Evolutionary conservation across 2,329 filamentous ascomycete genomes (phyloP), one percentile per base, ranked within the genome.

Genomic region (Monosporascus sp.): DNA sequence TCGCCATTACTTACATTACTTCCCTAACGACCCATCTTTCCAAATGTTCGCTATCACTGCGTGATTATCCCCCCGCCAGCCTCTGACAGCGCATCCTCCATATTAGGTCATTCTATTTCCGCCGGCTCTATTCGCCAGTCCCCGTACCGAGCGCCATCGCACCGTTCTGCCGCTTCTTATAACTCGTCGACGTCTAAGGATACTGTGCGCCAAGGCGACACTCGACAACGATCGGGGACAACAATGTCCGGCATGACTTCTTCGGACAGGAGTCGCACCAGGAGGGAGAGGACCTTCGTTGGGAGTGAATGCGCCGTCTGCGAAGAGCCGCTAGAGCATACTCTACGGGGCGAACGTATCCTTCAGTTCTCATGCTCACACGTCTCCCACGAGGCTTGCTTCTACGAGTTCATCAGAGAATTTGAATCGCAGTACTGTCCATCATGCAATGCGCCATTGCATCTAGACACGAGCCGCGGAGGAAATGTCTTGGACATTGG

Each of bases 341-440:
- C 91, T 3, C 80, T 99, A 47, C 88, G 90, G 49, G 94, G 94
- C 55, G 94, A 99, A 75, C 86, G 91, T 61, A 91, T 99, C 57
- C 78, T 99, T 51, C 94, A 97, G 69, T 94, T 99, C 66, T 95
- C 92, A 6, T 99, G 94, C 73, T 84, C 87, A n/a, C 94, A 99
- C 72, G 93, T 99, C 56, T 91, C 93, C 11, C 94, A 99, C 69
- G 94, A 97, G 71, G 94, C 93, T 37, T 99, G 94, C 73, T 97
- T 99, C 69, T 97, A 97, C 74, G 94, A 99, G 72, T 97, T 95
- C 69, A 96, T 99, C 64, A 89, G 90, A 66, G 93, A 97, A 67
- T 89, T 93, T 55, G 92, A 97, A 62, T 90, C 90, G 51, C 91
- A 97, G 66, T 92, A 91, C 66, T 99, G 94, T 73, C 94, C 94